Base-by-base conservation (phyloP, 352 stramenopile species). In the Phytophthora crassamura region DNA sequence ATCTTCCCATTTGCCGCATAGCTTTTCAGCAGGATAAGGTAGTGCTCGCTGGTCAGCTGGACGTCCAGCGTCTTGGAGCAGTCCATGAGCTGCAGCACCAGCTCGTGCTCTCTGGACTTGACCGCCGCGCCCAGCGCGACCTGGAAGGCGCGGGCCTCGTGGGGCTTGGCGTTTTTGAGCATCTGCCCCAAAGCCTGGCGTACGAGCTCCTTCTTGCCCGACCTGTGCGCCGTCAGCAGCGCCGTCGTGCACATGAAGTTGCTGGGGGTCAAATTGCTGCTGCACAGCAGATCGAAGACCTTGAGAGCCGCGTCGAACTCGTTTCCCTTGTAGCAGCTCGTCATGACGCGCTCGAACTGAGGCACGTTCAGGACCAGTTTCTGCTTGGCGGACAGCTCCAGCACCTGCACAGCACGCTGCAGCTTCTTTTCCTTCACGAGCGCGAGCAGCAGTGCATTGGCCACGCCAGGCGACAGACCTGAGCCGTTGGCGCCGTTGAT, bases 11-110 rank as follows among this genome's bases (percentile, higher is more conserved):
- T 74, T 32, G 73, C 67, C n/a, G 82, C 77, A 43, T 80, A 91
- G 42, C 75, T 88, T 66, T 88, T 89, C 43, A 93, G 72, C 12
- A 93, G 79, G 50, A 72, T 86, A 67, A 91, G 87, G 69, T 89
- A 90, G 47, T 86, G 88, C 28, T 91, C 81, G 39, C 84, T 80
- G 7, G 68, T 81, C 16, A 83, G 66, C 22, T 89, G 65, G 11
- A 89, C 68, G 30, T 74, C 71, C 39, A 89, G 65, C 33, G 59
- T 54, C 39, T 90, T 59, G 64, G 88, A 82, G 57, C 88, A 82
- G 53, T 88, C 79, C 59, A 90, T 86, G 52, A 93, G 82, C 60
- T 88, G 70, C 39, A 90, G 69, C 64, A 90, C 81, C 14, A 93
- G 77, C 59, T 89, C 75, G 56, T 91, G 81, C 52, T 86, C 74